Conservation (phyloP, 495 filamentous ascomycete genomes). For the Lasiosphaeria ovina region DNA sequence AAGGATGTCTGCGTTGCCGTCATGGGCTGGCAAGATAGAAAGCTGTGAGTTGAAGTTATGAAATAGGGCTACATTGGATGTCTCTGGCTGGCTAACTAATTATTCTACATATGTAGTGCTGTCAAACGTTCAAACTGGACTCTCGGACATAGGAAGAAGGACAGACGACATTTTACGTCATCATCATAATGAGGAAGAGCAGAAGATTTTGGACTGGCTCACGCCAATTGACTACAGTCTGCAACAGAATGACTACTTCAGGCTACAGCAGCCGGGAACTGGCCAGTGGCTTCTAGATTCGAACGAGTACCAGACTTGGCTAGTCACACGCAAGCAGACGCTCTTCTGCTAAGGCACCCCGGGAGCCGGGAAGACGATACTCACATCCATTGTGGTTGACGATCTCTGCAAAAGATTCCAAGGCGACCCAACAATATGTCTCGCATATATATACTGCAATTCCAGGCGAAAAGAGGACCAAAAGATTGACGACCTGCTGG, state of each 20-base stretch:
- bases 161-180: neutral
- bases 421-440: too few relatives aligned
- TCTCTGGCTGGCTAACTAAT: neutral
- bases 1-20: neutral
- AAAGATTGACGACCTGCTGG: too few relatives aligned
- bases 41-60: neutral
- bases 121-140: neutral
- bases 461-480: too few relatives aligned
- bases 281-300: slow-evolving; percentile 46
- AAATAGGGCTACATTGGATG: neutral
- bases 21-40: neutral
- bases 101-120: neutral
- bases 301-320: slow-evolving; percentile 35
- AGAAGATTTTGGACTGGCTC: slow-evolving; percentile 30
- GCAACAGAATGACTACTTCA: slow-evolving; percentile 25
- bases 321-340: slow-evolving; percentile 8
- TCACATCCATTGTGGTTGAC: slow-evolving; percentile 37
- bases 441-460: too few relatives aligned
- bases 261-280: slow-evolving; percentile 35
- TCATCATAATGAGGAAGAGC: neutral
- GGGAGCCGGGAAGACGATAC: slow-evolving; percentile 38
- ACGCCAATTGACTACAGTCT: slow-evolving; percentile 20
- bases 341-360: slow-evolving; percentile 41
- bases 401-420: slow-evolving; percentile 18
- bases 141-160: neutral